Conservation (phyloP, 192 early-diverging fungal genomes). For the Phlyctochytrium planicorne region DNA sequence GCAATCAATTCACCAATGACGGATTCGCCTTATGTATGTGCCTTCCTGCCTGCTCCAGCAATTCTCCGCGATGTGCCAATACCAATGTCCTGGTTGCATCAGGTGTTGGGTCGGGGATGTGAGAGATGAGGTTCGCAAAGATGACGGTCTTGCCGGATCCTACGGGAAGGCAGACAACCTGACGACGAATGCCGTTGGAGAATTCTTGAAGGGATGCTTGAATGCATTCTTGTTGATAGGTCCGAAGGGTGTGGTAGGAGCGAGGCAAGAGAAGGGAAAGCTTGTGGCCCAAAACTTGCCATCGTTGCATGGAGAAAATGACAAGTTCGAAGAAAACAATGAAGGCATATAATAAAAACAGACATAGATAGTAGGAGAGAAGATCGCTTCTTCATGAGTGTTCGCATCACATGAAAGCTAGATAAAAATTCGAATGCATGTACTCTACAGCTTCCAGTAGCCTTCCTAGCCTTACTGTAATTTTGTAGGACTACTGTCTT, state of each 20-base stretch:
- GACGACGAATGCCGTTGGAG: conserved; percentile 58
- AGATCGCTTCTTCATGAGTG: no score
- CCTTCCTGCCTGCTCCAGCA: conserved; percentile 74
- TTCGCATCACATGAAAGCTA: no score
- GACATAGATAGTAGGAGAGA: no score
- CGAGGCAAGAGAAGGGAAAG: no score
- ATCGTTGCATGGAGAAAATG: no score
- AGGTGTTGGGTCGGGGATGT: conserved; percentile 58
- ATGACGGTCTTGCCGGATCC: conserved; percentile 90
- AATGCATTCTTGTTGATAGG: conserved; percentile 88
- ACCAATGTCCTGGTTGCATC: conserved; percentile 76
- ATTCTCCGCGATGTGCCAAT: conserved; percentile 86
- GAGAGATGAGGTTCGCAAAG: conserved; percentile 76
- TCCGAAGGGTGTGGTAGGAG: conserved; percentile 6
- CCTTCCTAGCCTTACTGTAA: no score
- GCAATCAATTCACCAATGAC: conserved; percentile 44
- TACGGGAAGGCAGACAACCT: conserved; percentile 71
- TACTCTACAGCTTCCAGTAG: no score
- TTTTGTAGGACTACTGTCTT: no score
- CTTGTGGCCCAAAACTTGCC: no score
- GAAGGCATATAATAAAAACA: no score
- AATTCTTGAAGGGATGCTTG: conserved; percentile 56
- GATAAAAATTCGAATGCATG: no score
- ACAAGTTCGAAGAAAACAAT: no score
- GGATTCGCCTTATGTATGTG: conserved; percentile 68